Percentiles rank a stretch among this genome's conserved stretches.
Evolutionary conservation across 2,329 filamentous ascomycete species (phyloP).

Genomic region (Pseudogymnoascus sp.): DNA sequence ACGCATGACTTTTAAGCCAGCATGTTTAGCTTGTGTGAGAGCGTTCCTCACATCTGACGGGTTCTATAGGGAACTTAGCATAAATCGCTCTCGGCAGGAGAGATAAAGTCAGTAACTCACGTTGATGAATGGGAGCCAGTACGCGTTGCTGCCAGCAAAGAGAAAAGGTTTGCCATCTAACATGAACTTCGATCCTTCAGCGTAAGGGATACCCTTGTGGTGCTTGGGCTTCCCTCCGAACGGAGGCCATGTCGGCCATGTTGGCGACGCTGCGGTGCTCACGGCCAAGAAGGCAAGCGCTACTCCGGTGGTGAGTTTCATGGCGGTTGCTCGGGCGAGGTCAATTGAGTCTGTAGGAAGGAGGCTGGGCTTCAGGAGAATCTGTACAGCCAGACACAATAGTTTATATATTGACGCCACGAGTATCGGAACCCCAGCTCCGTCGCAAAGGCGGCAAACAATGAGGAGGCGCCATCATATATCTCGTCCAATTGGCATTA

Average conservation of each 20-base stretch:
- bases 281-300: background rate
- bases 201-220: slow-evolving; percentile 39
- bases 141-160: slow-evolving; percentile 51
- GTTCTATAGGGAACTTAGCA: background rate
- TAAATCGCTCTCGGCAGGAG: slow-evolving; percentile 37
- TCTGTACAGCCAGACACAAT: background rate
- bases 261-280: background rate
- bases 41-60: slow-evolving; percentile 28
- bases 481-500: background rate
- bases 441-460: background rate
- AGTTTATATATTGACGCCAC: background rate
- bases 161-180: slow-evolving; percentile 49
- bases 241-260: background rate
- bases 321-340: background rate
- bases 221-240: background rate
- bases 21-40: slow-evolving; percentile 28
- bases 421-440: slow-evolving; percentile 1
- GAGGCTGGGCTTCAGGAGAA: background rate
- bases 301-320: background rate
- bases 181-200: slow-evolving; percentile 43
- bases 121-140: slow-evolving; percentile 49
- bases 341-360: background rate
- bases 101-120: slow-evolving; percentile 27
- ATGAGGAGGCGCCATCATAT: background rate
- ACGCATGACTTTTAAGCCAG: slow-evolving; percentile 46